A percentile compares a stretch with the other conserved stretches of the same genome.
These are phyloP conservation scores for Stephania cephalantha DNA, from an alignment of 164 flowering plant species.

Conservation along the genomic window DNA sequence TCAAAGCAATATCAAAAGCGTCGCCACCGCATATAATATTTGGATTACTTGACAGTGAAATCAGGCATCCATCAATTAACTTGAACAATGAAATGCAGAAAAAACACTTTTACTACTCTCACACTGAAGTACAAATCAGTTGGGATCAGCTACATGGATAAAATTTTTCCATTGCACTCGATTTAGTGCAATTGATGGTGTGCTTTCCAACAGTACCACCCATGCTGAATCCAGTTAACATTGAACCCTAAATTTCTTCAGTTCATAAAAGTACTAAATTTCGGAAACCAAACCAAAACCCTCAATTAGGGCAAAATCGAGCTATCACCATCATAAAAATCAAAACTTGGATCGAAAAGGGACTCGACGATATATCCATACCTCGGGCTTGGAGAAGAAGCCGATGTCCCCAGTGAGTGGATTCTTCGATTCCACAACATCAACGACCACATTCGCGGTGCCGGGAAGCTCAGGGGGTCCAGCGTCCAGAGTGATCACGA, in stretches of 20 bases:
- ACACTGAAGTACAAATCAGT: too few relatives aligned
- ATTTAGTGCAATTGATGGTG: too few relatives aligned
- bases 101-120: not conserved
- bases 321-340: not conserved
- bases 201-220: too few relatives aligned
- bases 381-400: slow-evolving; percentile 75
- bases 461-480: slow-evolving; percentile 91
- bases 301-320: not conserved
- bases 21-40: too few relatives aligned
- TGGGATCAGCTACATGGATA: too few relatives aligned
- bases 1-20: not conserved
- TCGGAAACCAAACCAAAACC: not conserved
- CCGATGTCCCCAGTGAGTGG: slow-evolving; percentile 69
- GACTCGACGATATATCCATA: slow-evolving; percentile 39
- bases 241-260: too few relatives aligned
- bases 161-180: too few relatives aligned
- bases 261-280: too few relatives aligned
- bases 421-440: slow-evolving; percentile 52
- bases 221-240: too few relatives aligned
- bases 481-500: slow-evolving; percentile 63
- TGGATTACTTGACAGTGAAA: too few relatives aligned
- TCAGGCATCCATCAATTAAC: too few relatives aligned
- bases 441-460: slow-evolving; percentile 70
- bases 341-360: not conserved
- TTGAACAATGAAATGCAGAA: not conserved